These are phyloP conservation scores for Aspergillus uvarum DNA, from an alignment of 2,329 filamentous ascomycete genomes.

Conservation along the genomic window DNA sequence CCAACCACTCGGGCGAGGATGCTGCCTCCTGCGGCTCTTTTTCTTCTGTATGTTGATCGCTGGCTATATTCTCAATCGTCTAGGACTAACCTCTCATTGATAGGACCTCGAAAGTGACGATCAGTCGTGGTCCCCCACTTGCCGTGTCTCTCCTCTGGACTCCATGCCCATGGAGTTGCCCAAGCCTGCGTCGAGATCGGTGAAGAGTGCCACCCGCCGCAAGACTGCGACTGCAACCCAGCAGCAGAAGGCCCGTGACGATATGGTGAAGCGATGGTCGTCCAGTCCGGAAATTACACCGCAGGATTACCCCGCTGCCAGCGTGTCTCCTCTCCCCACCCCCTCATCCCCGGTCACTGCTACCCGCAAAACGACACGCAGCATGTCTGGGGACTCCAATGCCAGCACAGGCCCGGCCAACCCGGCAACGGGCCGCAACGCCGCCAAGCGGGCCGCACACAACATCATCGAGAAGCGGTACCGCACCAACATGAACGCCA, in stretches of 20 bases:
- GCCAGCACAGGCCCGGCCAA: conserved; percentile 21
- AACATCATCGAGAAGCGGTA: conserved; percentile 46
- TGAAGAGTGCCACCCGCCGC: conserved; percentile 11
- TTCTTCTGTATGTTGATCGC: conserved; percentile 21
- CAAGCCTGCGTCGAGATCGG: conserved; percentile 1
- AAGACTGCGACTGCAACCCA: conserved; percentile 8
- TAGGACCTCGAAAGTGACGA: conserved; percentile 39
- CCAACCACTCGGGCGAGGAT: conserved; percentile 30
- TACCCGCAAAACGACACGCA: conserved; percentile 26
- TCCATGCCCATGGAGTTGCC: conserved; percentile 13
- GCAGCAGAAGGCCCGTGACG: conserved; percentile 9
- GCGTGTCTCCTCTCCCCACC: conserved; percentile 13
- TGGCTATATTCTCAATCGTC: no score
- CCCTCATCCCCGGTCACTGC: conserved; percentile 10
- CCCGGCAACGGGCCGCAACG: conserved; percentile 29
- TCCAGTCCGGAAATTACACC: conserved; percentile 31
- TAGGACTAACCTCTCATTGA: not conserved
- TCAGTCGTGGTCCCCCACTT: conserved; percentile 31
- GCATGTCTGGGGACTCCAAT: conserved; percentile 28
- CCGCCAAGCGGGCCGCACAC: conserved; percentile 42
- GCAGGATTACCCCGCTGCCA: conserved; percentile 23
- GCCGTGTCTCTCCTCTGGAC: conserved; percentile 21
- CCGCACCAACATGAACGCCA: conserved; percentile 45
- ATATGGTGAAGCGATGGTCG: conserved; percentile 25
- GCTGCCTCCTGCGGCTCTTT: conserved; percentile 25